Conservation (phyloP, 768 basidiomycete genomes). For the Podaxis rugospora region DNA sequence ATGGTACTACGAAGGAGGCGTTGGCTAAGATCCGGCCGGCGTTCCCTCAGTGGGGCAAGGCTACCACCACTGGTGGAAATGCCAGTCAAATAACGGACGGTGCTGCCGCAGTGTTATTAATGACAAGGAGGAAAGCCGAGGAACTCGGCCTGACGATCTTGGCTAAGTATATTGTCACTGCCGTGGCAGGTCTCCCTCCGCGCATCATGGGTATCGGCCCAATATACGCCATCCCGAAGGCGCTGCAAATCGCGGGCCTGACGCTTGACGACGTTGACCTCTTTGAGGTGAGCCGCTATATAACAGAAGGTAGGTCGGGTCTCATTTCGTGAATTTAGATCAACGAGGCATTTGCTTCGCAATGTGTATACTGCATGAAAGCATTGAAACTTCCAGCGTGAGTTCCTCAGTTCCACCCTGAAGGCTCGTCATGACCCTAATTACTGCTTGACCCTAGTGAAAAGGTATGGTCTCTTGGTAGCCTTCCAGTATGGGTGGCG, state of each 20-base stretch:
- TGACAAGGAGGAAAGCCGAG: constrained; percentile 78
- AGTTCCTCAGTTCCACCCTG: constrained; percentile 7
- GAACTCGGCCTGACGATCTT: constrained; percentile 67
- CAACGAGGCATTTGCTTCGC: constrained; percentile 89
- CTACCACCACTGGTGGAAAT: constrained; percentile 78
- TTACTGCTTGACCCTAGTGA: constrained; percentile 21
- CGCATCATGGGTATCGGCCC: constrained; percentile 91
- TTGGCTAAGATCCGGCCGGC: constrained; percentile 66
- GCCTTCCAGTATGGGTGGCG: neutral
- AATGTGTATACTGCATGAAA: constrained; percentile 71
- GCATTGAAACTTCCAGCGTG: constrained; percentile 53
- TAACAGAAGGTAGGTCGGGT: neutral
- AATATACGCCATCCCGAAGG: constrained; percentile 76
- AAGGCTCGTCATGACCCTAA: neutral
- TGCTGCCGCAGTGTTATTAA: constrained; percentile 75
- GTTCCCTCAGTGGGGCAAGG: constrained; percentile 79
- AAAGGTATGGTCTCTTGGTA: constrained; percentile 23
- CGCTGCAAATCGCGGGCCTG: constrained; percentile 63
- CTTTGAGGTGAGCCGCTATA: constrained; percentile 54
- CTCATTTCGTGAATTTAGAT: constrained; percentile 41
- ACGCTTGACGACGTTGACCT: constrained; percentile 68
- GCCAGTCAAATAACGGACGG: constrained; percentile 86
- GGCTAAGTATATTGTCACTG: constrained; percentile 76
- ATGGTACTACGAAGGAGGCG: constrained; percentile 63
- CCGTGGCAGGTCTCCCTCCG: constrained; percentile 67